A percentile compares a stretch with the other conserved stretches of the same genome.
Conservation (phyloP, 1,284 basidiomycete species). For the Uromyces viciae-fabae region DNA sequence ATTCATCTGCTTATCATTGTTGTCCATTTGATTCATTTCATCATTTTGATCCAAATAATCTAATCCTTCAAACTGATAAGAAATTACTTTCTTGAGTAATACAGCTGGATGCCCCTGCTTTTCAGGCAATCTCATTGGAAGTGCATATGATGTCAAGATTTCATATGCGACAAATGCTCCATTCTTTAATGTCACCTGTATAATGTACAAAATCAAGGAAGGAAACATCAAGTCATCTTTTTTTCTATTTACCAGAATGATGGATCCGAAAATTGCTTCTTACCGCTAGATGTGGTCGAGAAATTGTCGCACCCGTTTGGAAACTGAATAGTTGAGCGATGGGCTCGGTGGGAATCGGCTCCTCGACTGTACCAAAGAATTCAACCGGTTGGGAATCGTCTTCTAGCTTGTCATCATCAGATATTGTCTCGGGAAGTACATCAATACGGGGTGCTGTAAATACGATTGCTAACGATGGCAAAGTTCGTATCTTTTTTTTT, state of each 20-base stretch:
- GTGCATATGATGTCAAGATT: slow-evolving; percentile 7
- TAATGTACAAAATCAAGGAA: not conserved
- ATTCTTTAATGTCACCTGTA: slow-evolving; percentile 28
- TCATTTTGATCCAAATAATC: slow-evolving; percentile 1
- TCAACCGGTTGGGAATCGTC: slow-evolving; percentile 21
- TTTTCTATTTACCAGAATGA: no score
- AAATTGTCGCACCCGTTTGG: slow-evolving; percentile 20
- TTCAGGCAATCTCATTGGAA: not conserved
- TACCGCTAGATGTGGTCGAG: slow-evolving; percentile 38
- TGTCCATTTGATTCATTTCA: not conserved
- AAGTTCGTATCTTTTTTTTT: slow-evolving; percentile 19
- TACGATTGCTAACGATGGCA: slow-evolving; percentile 20
- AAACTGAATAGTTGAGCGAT: slow-evolving; percentile 30
- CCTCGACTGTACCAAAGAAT: slow-evolving; percentile 20
- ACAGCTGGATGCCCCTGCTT: slow-evolving; percentile 14
- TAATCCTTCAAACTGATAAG: slow-evolving; percentile 31
- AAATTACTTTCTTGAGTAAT: slow-evolving; percentile 31
- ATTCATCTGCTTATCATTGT: not conserved
- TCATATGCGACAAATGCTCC: slow-evolving; percentile 38
- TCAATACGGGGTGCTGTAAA: slow-evolving; percentile 35
- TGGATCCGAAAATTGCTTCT: no score
- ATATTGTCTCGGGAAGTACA: slow-evolving; percentile 21
- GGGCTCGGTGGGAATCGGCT: not conserved
- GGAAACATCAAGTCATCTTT: not conserved
- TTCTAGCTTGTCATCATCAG: slow-evolving; percentile 28